phyloP scores from a whole-genome alignment of 805 yeast species.

The Torulaspora franciscae region DNA sequence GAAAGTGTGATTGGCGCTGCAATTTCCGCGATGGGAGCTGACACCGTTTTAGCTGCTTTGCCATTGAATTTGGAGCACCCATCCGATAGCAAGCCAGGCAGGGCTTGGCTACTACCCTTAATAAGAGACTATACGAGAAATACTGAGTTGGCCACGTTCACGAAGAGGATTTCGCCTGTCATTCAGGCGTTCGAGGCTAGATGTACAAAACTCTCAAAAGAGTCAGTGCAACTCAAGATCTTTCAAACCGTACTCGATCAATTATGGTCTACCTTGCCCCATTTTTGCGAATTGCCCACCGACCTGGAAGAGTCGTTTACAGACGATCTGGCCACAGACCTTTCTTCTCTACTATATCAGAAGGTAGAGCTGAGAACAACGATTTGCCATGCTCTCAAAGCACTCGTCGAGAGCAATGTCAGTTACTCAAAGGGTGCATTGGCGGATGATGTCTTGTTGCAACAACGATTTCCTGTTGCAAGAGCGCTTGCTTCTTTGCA shows the following conservation, averaged over 20 bases:
- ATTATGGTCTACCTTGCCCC: conserved; percentile 86
- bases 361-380: conserved; percentile 69
- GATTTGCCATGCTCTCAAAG: conserved; percentile 77
- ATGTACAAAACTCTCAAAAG: conserved; percentile 42
- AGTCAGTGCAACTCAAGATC: conserved; percentile 68
- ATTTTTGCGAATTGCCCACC: conserved; percentile 78
- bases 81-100: conserved; percentile 54
- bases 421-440: conserved; percentile 54
- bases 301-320: conserved; percentile 64
- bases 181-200: conserved; percentile 50
- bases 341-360: conserved; percentile 71
- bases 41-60: conserved; percentile 61
- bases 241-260: conserved; percentile 85
- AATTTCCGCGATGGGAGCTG: conserved; percentile 80
- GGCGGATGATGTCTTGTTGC: conserved; percentile 51
- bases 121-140: conserved; percentile 79
- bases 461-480: conserved; percentile 54
- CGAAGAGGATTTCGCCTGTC: conserved; percentile 60
- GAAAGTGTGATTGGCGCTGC: conserved; percentile 79
- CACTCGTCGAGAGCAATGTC: conserved; percentile 68
- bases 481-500: conserved; percentile 54
- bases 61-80: conserved; percentile 74
- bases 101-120: conserved; percentile 93
- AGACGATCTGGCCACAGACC: conserved; percentile 68
- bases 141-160: conserved; percentile 63